Percentiles rank a stretch among this genome's conserved stretches.
phyloP scores from a whole-genome alignment of 495 filamentous ascomycete species.

The Evansstolkia leycettana region DNA sequence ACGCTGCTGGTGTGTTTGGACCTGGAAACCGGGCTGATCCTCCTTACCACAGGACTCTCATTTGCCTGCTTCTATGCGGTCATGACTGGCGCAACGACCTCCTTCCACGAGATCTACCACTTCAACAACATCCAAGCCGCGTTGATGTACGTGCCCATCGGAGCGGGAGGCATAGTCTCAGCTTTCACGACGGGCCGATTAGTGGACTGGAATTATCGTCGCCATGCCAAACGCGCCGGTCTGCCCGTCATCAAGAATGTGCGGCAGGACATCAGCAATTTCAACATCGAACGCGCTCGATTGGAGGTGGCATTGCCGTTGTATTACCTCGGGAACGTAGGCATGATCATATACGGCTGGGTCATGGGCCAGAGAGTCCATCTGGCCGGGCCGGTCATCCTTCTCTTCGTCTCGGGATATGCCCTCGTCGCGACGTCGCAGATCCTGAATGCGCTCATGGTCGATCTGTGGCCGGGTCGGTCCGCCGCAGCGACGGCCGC shows the following conservation, averaged over 20 bases:
- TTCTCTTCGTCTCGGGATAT: constrained; percentile 23
- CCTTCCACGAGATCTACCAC: constrained; percentile 43
- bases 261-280: constrained; percentile 26
- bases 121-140: constrained; percentile 30
- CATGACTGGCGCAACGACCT: constrained; percentile 34
- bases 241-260: constrained; percentile 22
- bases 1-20: constrained; percentile 45
- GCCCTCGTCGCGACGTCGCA: constrained; percentile 19
- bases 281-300: constrained; percentile 33
- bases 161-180: constrained; percentile 16
- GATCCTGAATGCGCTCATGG: constrained; percentile 36
- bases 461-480: constrained; percentile 46
- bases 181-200: constrained; percentile 6
- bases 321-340: constrained; percentile 14
- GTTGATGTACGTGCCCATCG: constrained; percentile 33
- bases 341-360: constrained; percentile 39
- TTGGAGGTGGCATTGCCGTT: constrained; percentile 24
- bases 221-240: constrained; percentile 21
- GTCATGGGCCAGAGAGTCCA: constrained; percentile 20
- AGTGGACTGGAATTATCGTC: constrained; percentile 33
- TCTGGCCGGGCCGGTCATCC: constrained; percentile 20
- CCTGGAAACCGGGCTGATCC: constrained; percentile 48
- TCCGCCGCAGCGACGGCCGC: constrained; percentile 52
- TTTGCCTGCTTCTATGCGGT: constrained; percentile 46
- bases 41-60: constrained; percentile 41